Base-by-base conservation (phyloP, 2,329 filamentous ascomycete species). In the Clathrospora elynae region DNA sequence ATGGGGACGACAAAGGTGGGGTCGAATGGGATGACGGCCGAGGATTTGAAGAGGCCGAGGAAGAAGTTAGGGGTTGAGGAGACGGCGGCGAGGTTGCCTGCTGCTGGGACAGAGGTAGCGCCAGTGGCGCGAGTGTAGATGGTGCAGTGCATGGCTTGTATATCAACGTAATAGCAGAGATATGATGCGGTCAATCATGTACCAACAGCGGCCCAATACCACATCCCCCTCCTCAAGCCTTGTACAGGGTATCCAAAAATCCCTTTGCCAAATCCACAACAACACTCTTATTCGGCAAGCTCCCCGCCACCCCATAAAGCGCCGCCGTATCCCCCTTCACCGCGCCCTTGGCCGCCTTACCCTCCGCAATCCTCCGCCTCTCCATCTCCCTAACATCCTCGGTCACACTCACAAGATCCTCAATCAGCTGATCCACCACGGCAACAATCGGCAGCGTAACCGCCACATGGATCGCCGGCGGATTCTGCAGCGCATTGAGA, bases 291-390 rank as follows among this genome's bases (percentile, higher is more conserved):
- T 99, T 95, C 1, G 93, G 93, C 70, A 99, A 73, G 63, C 88
- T 95, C 5, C 93, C 93, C 0, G 93, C 93, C 43, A 99, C 91
- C 40, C 93, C 93, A 71, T 99, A 99, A 50, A 99, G 74, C 4
- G 91, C 91, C 1, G 90, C 88, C 10, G 89, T 84, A 67, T 96
- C 88, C 1, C 89, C 89, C 58, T 83, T 79, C 16, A 82, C 73
- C 3, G 68, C 83, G 5, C 76, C 78, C 51, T 79, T 78, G 38
- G 73, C 74, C 5, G 78, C 78, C 71, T 84, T 86, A 8, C 86
- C 85, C 72, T 89, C 84, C 1, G 83, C 85, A 29, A 83, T 75
- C 35, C 86, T 77, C 52, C 85, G 86, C 42, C 87, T 76, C 67
- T 90, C 88, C 75, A 89, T 90, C 66, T 93, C 90, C 55, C 86